Percentiles rank a stretch among this genome's conserved stretches.
Evolutionary conservation across 75 land plant species (phyloP).

Genomic region (Sequoia sempervirens): DNA sequence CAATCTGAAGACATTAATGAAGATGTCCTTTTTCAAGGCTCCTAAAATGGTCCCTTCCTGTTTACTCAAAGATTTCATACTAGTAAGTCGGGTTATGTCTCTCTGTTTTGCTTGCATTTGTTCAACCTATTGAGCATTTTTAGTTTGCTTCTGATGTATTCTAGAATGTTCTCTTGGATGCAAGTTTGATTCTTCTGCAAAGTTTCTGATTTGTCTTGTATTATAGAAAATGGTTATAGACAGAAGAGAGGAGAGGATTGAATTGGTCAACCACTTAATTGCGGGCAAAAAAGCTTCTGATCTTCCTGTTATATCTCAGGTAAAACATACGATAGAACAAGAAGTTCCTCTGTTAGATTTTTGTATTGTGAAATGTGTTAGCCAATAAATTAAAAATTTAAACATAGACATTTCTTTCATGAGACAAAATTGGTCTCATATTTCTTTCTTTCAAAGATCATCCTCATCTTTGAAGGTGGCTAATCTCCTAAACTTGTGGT

Average conservation of each 20-base stretch:
- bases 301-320: conserved; percentile 52
- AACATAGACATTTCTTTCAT: neutral
- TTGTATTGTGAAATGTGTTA: neutral
- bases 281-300: conserved; percentile 31
- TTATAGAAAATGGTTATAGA: conserved; percentile 43
- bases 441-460: neutral
- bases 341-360: neutral
- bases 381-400: neutral
- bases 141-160: neutral
- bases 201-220: conserved; percentile 3
- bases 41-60: conserved; percentile 32
- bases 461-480: neutral
- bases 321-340: conserved; percentile 10
- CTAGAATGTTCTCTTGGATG: neutral
- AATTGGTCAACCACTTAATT: conserved; percentile 27
- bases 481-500: neutral
- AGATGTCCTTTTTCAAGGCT: conserved; percentile 34
- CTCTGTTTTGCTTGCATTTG: neutral
- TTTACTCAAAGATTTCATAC: conserved; percentile 47
- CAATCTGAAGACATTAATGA: conserved; percentile 31
- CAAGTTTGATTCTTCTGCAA: neutral
- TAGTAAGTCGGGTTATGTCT: conserved; percentile 23
- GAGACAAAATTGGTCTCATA: neutral
- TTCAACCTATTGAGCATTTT: neutral
- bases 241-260: conserved; percentile 30